These are phyloP conservation scores for Linanthus parryae DNA, from an alignment of 148 eudicot genomes.

Conservation along the genomic window DNA sequence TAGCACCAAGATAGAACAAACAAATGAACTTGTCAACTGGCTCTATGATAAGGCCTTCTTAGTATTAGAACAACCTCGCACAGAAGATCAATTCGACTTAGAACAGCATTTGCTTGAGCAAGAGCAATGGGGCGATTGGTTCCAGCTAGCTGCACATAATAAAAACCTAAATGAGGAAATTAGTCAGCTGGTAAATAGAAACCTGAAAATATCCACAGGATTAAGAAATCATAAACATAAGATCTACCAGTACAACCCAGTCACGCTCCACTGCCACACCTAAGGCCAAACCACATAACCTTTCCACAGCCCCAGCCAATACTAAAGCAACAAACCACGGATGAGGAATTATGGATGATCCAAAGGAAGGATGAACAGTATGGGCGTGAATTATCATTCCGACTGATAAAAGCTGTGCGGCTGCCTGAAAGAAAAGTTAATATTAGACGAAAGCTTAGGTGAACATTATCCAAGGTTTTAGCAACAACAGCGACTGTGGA, in stretches of 20 bases:
- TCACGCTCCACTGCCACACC: slow-evolving; percentile 97
- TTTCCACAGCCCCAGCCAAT: slow-evolving; percentile 74
- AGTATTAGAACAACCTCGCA: slow-evolving; percentile 56
- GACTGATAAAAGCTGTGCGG: slow-evolving; percentile 82
- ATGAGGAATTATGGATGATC: slow-evolving; percentile 46
- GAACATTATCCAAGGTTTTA: too few relatives aligned
- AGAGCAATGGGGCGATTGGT: slow-evolving; percentile 87
- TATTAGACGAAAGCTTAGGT: slow-evolving; percentile 16
- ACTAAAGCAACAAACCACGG: slow-evolving; percentile 89
- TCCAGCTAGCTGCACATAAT: slow-evolving; percentile 67
- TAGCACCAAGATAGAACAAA: not conserved
- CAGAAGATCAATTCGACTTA: slow-evolving; percentile 81
- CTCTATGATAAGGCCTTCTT: not conserved
- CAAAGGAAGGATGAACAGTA: slow-evolving; percentile 25
- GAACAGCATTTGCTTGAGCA: slow-evolving; percentile 88
- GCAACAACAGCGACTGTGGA: too few relatives aligned
- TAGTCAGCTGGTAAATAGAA: slow-evolving; percentile 6
- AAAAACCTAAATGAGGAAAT: slow-evolving; percentile 14
- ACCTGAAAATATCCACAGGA: not conserved
- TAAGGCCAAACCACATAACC: slow-evolving; percentile 78
- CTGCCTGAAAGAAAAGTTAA: slow-evolving; percentile 39
- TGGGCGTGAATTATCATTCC: slow-evolving; percentile 83
- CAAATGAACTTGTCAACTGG: too few relatives aligned
- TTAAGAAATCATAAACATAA: not conserved
- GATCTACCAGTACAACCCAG: slow-evolving; percentile 87